Evolutionary conservation across 2,329 filamentous ascomycete genomes (phyloP), one percentile per base, ranked within the genome.

Genomic region (Claviceps paspali): DNA sequence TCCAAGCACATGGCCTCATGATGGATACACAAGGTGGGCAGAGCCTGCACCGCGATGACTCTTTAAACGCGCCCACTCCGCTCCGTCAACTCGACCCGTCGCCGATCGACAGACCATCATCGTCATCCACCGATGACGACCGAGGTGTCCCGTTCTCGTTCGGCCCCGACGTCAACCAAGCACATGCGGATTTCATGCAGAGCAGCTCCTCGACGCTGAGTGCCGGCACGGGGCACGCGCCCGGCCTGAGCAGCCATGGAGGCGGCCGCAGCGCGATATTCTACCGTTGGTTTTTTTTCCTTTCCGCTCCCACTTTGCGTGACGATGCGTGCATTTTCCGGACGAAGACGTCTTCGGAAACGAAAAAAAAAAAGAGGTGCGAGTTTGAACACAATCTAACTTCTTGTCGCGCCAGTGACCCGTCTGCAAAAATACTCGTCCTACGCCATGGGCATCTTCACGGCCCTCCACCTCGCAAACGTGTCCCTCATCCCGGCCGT

Each of bases 391-490:
- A n/a, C n/a, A n/a, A n/a, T n/a, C n/a, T n/a, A n/a, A n/a, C n/a
- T n/a, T n/a, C n/a, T n/a, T n/a, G n/a, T n/a, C n/a, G n/a, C n/a
- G n/a, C n/a, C n/a, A n/a, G 50, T 54, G 14, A 52, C 51, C 33
- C 74, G 82, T 33, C 67, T 91, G 26, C 91, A 96, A 57, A 80
- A 76, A 55, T 94, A 93, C 65, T 91, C 85, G 1, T 85, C 82
- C 47, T 92, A 94, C 62, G 76, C 82, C 45, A 87, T 84, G 52
- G 75, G 74, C 43, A 62, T 83, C 46, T 93, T 88, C 62, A 70
- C 79, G 24, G 67, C 74, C 22, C 67, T 91, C 40, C 86, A 93
- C 61, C 65, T 91, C 43, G 68, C 77, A 50, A 93, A 87, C 49
- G 88, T 84, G 24, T 83, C 83, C 6, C 56, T 93, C 30, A 79